Base-by-base conservation (phyloP, 495 filamentous ascomycete genomes). In the Penicillium lagena region DNA sequence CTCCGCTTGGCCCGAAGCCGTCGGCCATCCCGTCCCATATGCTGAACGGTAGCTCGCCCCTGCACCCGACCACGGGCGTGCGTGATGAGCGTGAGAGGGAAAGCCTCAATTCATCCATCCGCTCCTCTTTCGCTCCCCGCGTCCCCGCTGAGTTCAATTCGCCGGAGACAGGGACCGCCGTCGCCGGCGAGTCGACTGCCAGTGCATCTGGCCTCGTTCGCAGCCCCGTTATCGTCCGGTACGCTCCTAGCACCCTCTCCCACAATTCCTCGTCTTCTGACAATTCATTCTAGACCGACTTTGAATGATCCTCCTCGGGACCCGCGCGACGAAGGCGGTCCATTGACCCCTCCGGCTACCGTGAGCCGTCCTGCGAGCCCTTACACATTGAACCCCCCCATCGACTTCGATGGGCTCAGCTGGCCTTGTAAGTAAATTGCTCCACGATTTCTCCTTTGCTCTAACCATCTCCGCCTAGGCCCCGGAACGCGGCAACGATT, bases 401-500 rank as follows among this genome's bases (percentile, higher is more conserved):
- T 86, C 38, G 82, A 86, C 56, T 85, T 85, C 50, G 81, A 86
- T 56, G 82, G 82, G 22, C 66, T 86, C 29, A 85, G 82, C 50
- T 86, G 82, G 82, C 82, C 82, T 32, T 81, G 80, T 83, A 64
- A 72, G 79, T 76, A 35, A 39, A 45, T 9, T 36, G 8, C 9
- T 13, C 13, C 22, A 27, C 11, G 2, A 9, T 30, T 30, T 22
- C 12, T 22, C 7, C 12, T 17, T 8, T 0, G 22, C 4, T 35
- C 39, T 37, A 32, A 47, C 9, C 35, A 22, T 27, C n/a, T 11
- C 43, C 34, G 43, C 31, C 40, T 43, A 90, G 86, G 86, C 65
- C 70, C 75, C 14, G 90, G 90, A 41, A 94, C 90, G 0, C 79
- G 86, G 39, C 80, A 83, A 55, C 76, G 90, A 9, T 71, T 90